A percentile compares a stretch with the other conserved stretches of the same genome.
These are phyloP conservation scores for Calonectria pauciramosa DNA, from an alignment of 2,329 filamentous ascomycete genomes.

Conservation along the genomic window DNA sequence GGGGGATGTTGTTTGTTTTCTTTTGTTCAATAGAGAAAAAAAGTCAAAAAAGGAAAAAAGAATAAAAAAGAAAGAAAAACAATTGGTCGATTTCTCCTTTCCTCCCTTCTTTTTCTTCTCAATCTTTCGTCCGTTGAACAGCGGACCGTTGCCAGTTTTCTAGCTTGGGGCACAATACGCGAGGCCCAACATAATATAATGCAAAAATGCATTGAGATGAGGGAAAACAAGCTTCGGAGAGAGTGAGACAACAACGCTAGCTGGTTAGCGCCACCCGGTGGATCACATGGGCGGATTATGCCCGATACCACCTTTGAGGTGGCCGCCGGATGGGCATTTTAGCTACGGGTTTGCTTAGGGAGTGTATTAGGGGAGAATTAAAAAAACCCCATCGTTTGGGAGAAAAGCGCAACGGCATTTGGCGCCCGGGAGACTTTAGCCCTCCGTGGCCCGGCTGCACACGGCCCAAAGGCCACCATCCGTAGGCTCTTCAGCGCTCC, in stretches of 20 bases:
- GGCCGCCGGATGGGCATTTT: conserved; percentile 7
- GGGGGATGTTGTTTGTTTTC: neutral
- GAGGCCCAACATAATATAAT: conserved; percentile 8
- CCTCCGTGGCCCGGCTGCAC: neutral
- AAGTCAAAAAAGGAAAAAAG: neutral
- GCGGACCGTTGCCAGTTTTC: conserved; percentile 3
- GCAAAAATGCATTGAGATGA: neutral
- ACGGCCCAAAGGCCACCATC: neutral
- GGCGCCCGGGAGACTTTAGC: neutral
- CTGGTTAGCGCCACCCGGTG: neutral
- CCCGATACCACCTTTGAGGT: conserved; percentile 3
- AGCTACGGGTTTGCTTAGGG: neutral
- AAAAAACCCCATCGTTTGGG: no score
- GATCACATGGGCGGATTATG: conserved; percentile 12
- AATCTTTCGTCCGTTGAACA: neutral
- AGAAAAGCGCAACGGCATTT: neutral
- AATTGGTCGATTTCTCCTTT: neutral
- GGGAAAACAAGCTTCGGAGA: neutral
- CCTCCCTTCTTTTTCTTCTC: neutral
- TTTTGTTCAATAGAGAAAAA: neutral
- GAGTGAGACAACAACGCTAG: conserved; percentile 15
- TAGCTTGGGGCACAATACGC: neutral
- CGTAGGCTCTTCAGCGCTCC: neutral
- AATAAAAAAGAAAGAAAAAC: neutral
- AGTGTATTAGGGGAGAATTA: no score